Evolutionary conservation across 768 basidiomycete genomes (phyloP).

Genomic region (Tulasnella sp.): DNA sequence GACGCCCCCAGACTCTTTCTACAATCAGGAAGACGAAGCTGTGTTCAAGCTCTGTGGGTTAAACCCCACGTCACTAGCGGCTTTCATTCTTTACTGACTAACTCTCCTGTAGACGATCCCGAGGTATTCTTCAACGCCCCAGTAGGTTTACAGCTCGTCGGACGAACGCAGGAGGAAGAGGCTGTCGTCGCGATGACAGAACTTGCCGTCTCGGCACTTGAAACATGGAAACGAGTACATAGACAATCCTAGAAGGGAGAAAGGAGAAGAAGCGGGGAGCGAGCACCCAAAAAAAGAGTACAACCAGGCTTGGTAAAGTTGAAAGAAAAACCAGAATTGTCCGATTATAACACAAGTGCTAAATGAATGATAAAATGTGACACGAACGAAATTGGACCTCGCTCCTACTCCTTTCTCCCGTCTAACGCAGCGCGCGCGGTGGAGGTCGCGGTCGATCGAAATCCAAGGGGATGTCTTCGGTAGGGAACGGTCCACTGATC

Average conservation of each 20-base stretch:
- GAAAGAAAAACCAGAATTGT: not conserved
- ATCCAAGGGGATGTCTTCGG: not conserved
- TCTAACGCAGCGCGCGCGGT: not conserved
- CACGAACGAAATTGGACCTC: not conserved
- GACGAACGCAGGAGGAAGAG: constrained; percentile 66
- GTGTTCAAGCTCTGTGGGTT: constrained; percentile 50
- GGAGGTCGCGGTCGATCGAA: constrained; percentile 1
- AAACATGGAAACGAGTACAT: not conserved
- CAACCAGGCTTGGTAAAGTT: not conserved
- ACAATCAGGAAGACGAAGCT: constrained; percentile 40
- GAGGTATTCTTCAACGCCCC: constrained; percentile 50
- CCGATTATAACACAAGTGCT: not conserved
- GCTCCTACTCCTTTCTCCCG: not conserved
- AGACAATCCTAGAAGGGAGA: not conserved
- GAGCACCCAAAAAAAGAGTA: not conserved
- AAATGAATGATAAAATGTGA: not conserved
- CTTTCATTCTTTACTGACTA: not conserved
- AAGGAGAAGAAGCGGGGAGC: not conserved
- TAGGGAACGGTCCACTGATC: not conserved
- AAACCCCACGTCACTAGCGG: not conserved
- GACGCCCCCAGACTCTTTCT: constrained; percentile 40
- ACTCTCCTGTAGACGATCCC: constrained; percentile 45
- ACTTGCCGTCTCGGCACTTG: constrained; percentile 48
- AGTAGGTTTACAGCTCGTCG: constrained; percentile 57
- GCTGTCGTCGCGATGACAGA: constrained; percentile 62